These are phyloP conservation scores for Pseudisothecium myosuroides DNA, from an alignment of 225 moss, liverwort and hornwort genomes.

Conservation along the genomic window DNA sequence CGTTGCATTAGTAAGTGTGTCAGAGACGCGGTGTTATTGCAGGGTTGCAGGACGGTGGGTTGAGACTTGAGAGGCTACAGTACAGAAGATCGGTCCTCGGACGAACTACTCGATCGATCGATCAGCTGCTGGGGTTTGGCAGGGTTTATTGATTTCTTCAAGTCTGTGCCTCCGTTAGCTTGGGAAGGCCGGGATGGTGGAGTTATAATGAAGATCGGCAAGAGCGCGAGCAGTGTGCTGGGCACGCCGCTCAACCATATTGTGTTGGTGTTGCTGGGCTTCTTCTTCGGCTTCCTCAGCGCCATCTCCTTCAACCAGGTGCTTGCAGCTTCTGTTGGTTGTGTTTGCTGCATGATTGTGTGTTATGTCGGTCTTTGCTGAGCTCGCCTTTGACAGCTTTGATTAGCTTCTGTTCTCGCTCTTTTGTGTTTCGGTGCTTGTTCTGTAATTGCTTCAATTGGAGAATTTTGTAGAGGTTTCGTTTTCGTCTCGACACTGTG, in stretches of 20 bases:
- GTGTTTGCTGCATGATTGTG: not conserved
- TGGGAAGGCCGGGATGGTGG: not conserved
- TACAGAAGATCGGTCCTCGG: not conserved
- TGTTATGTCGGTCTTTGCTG: not conserved
- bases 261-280: slow-evolving; percentile 21
- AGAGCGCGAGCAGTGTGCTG: slow-evolving; percentile 26
- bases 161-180: not conserved
- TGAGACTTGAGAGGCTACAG: not conserved
- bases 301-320: slow-evolving; percentile 50
- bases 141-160: not conserved
- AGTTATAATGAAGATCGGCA: slow-evolving; percentile 43
- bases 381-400: not conserved
- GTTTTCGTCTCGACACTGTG: not conserved
- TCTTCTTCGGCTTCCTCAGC: slow-evolving; percentile 50
- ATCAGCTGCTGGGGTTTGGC: not conserved
- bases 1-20: not conserved
- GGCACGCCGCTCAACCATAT: slow-evolving; percentile 31
- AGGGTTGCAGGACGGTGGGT: not conserved
- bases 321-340: not conserved
- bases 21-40: not conserved
- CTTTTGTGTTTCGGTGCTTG: not conserved
- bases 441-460: not conserved
- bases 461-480: not conserved
- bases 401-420: not conserved
- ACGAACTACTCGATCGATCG: not conserved